Evolutionary conservation across 306 rosid genomes (phyloP), one percentile per base, ranked within the genome.

Genomic region (Elaeagnus macrophylla): DNA sequence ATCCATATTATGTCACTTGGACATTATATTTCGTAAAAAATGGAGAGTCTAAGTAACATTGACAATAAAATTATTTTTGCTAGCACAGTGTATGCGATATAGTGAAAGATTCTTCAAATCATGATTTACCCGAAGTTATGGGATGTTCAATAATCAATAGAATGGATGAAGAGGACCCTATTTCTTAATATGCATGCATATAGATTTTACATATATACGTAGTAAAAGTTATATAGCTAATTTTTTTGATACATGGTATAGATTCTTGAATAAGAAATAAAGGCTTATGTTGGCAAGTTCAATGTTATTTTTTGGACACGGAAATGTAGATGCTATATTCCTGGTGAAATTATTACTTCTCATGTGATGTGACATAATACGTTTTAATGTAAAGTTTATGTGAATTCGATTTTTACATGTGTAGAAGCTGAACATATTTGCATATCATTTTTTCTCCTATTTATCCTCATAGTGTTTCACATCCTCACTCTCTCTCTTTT

Each of bases 181-280:
- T 25, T 25, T 25, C 32, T 25, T 25, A 5, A 25, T 25, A 25
- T 25, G 32, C 32, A 25, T 25, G 3, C 32, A 25, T 55, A 40
- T 7, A 57, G 57, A 58, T 17, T 39, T 16, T 2, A 12, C 37
- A 62, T 14, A 41, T 35, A 59, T 63, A 66, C 47, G 53, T 11
- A 7, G 36, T 7, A 35, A 18, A 47, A 16, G n/a, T n/a, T n/a
- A n/a, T n/a, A n/a, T n/a, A 17, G 15, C 15, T 12, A n/a, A 12
- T 37, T 54, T 40, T 48, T 45, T 51, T 17, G 55, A 53, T 37
- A 37, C 56, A 59, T 46, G 57, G 43, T 46, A 53, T 60, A 16
- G 5, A 6, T 20, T 43, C 37, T 13, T 32, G 9, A 17, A 25
- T 25, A 25, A 25, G 32, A 25, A n/a, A 25, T 5, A 25, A 25